These are phyloP conservation scores for slime mould (Dictyostelium discoideum) DNA, from an alignment of 78 protist genomes.

Conservation along the genomic window DNA sequence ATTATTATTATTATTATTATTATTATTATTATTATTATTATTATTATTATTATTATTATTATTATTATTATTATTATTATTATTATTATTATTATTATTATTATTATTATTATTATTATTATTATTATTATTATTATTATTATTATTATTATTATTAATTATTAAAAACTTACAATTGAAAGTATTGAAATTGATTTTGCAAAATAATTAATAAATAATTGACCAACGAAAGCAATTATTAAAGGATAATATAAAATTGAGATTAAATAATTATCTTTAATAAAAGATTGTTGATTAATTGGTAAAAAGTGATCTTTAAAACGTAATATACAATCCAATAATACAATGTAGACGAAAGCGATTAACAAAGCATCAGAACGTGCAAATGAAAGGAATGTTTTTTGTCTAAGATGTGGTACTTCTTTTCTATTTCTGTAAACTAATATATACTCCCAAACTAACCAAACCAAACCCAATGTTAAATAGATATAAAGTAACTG, in stretches of 20 bases:
- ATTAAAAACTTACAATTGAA: constrained; percentile 10
- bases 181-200: constrained; percentile 21
- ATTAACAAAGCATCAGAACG: constrained; percentile 7
- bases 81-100: too few species aligned
- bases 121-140: too few species aligned
- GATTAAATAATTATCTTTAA: neutral
- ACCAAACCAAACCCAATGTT: constrained; percentile 14
- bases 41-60: neutral
- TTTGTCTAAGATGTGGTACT: neutral
- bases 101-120: neutral
- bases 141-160: neutral
- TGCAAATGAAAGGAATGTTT: constrained; percentile 10
- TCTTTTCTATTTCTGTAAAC: neutral
- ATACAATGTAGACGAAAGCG: constrained; percentile 25
- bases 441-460: constrained; percentile 16
- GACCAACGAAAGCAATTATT: constrained; percentile 3
- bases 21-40: neutral
- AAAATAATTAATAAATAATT: neutral
- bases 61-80: neutral
- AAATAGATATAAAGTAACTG: neutral
- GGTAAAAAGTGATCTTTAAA: neutral
- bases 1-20: neutral
- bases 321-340: constrained; percentile 5
- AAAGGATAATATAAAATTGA: constrained; percentile 25
- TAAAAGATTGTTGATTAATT: neutral